Evolutionary conservation across 192 early-diverging fungal species (phyloP).

Genomic region (Coemansia sp.): DNA sequence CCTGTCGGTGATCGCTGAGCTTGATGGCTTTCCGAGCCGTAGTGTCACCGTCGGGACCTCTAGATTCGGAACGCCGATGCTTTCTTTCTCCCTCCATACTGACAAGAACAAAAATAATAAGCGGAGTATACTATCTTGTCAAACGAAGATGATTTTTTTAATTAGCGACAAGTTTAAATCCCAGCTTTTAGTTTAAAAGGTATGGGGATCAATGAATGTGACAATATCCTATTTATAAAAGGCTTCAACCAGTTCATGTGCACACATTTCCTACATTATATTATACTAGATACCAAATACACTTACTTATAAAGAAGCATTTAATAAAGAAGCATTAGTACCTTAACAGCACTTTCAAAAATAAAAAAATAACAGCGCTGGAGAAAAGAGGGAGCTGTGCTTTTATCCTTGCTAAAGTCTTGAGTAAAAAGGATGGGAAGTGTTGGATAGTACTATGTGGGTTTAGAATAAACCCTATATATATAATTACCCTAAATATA

Average conservation of each 20-base stretch:
- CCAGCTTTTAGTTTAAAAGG: background rate
- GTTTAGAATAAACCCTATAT: too few relatives aligned
- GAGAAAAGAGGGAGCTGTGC: too few relatives aligned
- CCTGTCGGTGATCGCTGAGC: background rate
- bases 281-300: too few relatives aligned
- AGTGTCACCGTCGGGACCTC: background rate
- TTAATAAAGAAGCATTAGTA: background rate
- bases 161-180: background rate
- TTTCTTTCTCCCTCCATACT: slow-evolving; percentile 1
- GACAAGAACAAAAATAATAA: background rate
- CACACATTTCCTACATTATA: too few relatives aligned
- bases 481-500: too few relatives aligned
- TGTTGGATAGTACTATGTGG: too few relatives aligned
- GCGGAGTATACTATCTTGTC: background rate
- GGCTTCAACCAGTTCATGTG: too few relatives aligned
- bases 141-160: background rate
- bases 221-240: background rate
- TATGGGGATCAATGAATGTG: background rate
- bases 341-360: too few relatives aligned
- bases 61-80: background rate
- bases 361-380: too few relatives aligned
- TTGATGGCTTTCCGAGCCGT: background rate
- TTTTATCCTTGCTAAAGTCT: too few relatives aligned
- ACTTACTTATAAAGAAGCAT: background rate
- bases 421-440: too few relatives aligned